These are phyloP conservation scores for Chlorella sp. DNA, from an alignment of 139 green algal species.

Conservation along the genomic window DNA sequence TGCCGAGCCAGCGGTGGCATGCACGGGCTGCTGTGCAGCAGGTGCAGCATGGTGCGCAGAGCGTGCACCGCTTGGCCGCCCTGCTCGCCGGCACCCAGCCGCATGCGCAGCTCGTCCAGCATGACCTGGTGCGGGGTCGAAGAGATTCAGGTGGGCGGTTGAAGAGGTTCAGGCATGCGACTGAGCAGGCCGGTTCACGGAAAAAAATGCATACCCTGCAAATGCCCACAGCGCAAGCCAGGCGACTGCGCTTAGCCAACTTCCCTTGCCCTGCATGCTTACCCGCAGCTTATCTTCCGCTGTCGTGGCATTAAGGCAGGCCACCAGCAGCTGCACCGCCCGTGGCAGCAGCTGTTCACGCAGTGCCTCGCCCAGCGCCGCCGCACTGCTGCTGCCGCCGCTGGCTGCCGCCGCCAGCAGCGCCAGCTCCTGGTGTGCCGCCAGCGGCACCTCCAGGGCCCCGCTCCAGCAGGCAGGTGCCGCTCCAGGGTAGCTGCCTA, in stretches of 20 bases:
- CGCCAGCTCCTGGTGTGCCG: conserved; percentile 3
- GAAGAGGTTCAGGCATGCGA: too few relatives aligned
- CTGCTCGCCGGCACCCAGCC: background rate
- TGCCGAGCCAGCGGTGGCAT: conserved; percentile 5
- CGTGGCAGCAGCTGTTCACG: background rate
- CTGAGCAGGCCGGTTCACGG: too few relatives aligned
- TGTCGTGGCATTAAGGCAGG: background rate
- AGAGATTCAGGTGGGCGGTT: too few relatives aligned
- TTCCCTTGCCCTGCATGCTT: background rate
- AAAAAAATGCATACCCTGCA: too few relatives aligned
- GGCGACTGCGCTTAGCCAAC: too few relatives aligned
- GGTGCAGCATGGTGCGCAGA: conserved; percentile 2
- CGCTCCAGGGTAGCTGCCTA: conserved; percentile 11
- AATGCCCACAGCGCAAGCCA: too few relatives aligned
- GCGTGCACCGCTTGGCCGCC: conserved; percentile 1
- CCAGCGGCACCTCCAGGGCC: conserved; percentile 14
- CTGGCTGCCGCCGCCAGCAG: background rate
- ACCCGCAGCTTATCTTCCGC: conserved; percentile 8
- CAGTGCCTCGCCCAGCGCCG: background rate
- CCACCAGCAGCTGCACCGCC: conserved; percentile 1
- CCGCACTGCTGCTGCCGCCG: background rate
- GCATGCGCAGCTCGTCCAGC: conserved; percentile 31
- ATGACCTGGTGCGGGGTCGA: background rate
- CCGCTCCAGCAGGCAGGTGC: conserved; percentile 18
- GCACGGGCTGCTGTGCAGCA: background rate